phyloP scores from a whole-genome alignment of 1,284 basidiomycete genomes.

The Puccinia novopanici region DNA sequence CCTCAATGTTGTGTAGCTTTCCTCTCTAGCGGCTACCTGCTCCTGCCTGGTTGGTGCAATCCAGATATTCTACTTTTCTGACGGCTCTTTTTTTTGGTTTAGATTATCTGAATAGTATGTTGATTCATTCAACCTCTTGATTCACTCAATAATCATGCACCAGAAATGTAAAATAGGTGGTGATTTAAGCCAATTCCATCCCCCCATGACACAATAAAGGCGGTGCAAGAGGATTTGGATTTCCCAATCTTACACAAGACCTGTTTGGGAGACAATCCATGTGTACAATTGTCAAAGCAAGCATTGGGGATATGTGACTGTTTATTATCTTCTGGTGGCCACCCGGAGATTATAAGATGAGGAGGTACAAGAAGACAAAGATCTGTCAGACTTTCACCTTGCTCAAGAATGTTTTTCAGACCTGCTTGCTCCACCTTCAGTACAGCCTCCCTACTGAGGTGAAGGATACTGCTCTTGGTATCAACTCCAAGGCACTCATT shows the following conservation, averaged over 20 bases:
- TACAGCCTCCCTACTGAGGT: slow-evolving; percentile 96
- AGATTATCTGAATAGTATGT: too few relatives aligned
- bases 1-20: too few relatives aligned
- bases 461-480: slow-evolving; percentile 86
- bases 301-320: slow-evolving; percentile 82
- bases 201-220: slow-evolving; percentile 60
- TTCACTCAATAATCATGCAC: too few relatives aligned
- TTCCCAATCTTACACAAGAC: slow-evolving; percentile 74
- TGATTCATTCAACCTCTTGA: too few relatives aligned
- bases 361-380: slow-evolving; percentile 94
- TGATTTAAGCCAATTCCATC: too few relatives aligned
- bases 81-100: too few relatives aligned
- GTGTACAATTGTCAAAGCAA: slow-evolving; percentile 76
- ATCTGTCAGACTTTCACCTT: slow-evolving; percentile 98
- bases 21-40: too few relatives aligned
- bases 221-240: slow-evolving; percentile 85
- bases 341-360: slow-evolving; percentile 82
- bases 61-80: too few relatives aligned
- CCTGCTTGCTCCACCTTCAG: slow-evolving; percentile 88
- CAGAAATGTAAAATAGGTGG: too few relatives aligned
- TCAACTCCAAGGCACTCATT: slow-evolving; percentile 83
- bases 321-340: slow-evolving; percentile 96
- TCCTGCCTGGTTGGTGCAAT: too few relatives aligned
- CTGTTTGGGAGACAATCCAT: slow-evolving; percentile 66
- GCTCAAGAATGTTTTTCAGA: slow-evolving; percentile 98